phyloP scores from a whole-genome alignment of 495 filamentous ascomycete genomes.

The Penicillium simplicissimum region DNA sequence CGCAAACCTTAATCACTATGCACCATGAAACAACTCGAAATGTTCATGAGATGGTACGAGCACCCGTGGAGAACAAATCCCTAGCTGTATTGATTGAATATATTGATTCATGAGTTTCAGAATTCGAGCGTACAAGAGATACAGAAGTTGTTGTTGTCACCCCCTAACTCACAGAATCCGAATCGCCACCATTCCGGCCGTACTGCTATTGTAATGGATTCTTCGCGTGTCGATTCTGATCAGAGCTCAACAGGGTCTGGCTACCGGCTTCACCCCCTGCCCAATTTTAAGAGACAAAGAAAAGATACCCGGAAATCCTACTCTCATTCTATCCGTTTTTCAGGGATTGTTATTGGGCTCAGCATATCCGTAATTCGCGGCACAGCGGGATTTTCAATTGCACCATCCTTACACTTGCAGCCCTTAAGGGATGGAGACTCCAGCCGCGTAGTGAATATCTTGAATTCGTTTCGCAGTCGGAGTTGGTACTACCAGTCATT shows the following conservation, averaged over 20 bases:
- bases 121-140: background rate
- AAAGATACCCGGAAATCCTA: background rate
- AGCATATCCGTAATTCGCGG: background rate
- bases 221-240: background rate
- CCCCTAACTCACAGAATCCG: background rate
- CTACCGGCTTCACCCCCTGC: background rate
- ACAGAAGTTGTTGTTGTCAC: background rate
- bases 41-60: background rate
- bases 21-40: background rate
- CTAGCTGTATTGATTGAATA: background rate
- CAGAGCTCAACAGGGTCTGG: background rate
- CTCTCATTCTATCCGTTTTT: background rate
- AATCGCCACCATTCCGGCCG: background rate
- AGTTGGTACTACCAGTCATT: no score
- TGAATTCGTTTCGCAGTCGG: background rate
- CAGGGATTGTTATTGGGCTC: background rate
- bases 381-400: background rate
- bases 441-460: background rate
- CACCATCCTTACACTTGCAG: background rate
- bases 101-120: background rate
- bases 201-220: background rate
- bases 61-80: background rate
- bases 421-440: background rate
- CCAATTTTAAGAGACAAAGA: background rate
- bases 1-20: background rate